A percentile compares a stretch with the other conserved stretches of the same genome.
Conservation (phyloP, 148 eudicot species). For the Silene conica region DNA sequence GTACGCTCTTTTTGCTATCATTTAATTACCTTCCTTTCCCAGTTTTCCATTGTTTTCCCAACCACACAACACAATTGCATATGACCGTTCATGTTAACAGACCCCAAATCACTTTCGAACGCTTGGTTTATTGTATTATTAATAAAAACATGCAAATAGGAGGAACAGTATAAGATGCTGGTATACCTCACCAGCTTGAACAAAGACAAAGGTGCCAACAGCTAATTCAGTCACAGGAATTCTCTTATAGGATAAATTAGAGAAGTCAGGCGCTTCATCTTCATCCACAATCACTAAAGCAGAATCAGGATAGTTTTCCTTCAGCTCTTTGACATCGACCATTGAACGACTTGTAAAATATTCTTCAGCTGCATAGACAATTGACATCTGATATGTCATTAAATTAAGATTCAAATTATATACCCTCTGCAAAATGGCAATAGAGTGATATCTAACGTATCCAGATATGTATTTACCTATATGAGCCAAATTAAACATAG, state of each 20-base stretch:
- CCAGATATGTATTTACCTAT: slow-evolving; percentile 47
- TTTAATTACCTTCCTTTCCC: no score
- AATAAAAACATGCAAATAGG: not conserved
- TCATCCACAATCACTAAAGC: slow-evolving; percentile 64
- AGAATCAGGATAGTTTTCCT: slow-evolving; percentile 87
- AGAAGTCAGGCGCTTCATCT: slow-evolving; percentile 45
- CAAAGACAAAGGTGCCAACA: slow-evolving; percentile 89
- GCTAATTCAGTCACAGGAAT: slow-evolving; percentile 73
- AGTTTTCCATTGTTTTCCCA: no score
- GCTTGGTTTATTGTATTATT: not conserved
- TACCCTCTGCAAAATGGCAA: not conserved
- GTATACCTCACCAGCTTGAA: slow-evolving; percentile 99
- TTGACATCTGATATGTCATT: slow-evolving; percentile 14
- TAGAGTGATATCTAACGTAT: not conserved
- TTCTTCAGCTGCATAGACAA: slow-evolving; percentile 74
- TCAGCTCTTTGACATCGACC: slow-evolving; percentile 90
- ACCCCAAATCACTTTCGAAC: not conserved
- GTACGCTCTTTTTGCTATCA: no score
- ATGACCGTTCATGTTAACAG: not conserved
- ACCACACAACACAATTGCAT: not conserved
- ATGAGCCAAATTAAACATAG: slow-evolving; percentile 98
- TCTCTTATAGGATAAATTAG: slow-evolving; percentile 63
- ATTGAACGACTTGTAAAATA: slow-evolving; percentile 91
- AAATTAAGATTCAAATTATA: not conserved
- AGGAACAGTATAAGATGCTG: not conserved